phyloP scores from a whole-genome alignment of 768 basidiomycete genomes.

The Tricholoma flavovirens region DNA sequence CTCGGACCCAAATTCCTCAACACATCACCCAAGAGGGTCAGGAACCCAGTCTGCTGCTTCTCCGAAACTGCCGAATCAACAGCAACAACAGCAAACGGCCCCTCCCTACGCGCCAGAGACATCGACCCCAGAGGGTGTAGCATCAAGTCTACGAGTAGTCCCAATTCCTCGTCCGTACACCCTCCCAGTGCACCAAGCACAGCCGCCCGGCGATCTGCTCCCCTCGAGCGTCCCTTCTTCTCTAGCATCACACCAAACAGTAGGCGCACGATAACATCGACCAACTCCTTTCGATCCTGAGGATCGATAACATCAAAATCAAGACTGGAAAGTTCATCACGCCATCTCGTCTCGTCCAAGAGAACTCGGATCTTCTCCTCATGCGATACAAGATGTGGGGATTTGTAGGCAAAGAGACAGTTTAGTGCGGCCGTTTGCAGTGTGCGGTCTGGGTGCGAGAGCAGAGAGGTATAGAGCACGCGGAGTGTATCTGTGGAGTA shows the following conservation, averaged over 20 bases:
- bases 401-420: conserved; percentile 82
- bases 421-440: conserved; percentile 72
- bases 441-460: conserved; percentile 79
- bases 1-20: conserved; percentile 76
- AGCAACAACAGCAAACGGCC: conserved; percentile 21
- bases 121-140: conserved; percentile 56
- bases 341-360: conserved; percentile 81
- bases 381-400: conserved; percentile 45
- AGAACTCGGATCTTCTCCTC: conserved; percentile 64
- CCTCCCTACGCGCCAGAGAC: conserved; percentile 19
- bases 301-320: conserved; percentile 51
- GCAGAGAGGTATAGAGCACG: conserved; percentile 60
- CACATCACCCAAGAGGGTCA: conserved; percentile 81
- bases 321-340: conserved; percentile 79
- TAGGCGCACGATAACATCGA: conserved; percentile 67
- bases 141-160: conserved; percentile 82
- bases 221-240: conserved; percentile 59
- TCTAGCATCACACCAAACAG: conserved; percentile 89
- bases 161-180: conserved; percentile 70
- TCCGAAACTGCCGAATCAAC: conserved; percentile 33
- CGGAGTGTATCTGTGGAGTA: conserved; percentile 62
- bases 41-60: conserved; percentile 78
- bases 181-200: conserved; percentile 66
- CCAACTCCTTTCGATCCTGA: conserved; percentile 55
- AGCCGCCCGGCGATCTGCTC: conserved; percentile 67